These are phyloP conservation scores for Microbotryomycetes sp. DNA, from an alignment of 1,284 basidiomycete genomes.

Conservation along the genomic window DNA sequence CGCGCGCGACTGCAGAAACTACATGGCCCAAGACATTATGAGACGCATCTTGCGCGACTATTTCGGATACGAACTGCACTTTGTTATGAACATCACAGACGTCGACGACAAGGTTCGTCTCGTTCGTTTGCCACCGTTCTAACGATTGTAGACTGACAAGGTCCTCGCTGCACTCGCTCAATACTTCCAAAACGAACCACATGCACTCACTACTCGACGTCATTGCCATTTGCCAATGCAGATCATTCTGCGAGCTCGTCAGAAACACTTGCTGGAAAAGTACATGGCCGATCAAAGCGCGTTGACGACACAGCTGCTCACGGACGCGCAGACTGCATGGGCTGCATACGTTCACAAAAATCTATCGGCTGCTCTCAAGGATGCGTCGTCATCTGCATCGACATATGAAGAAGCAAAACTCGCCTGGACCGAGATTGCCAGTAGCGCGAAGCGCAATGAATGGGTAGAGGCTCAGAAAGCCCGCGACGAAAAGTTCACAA, in stretches of 20 bases:
- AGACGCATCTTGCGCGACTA: conserved; percentile 90
- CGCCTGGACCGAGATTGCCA: conserved; percentile 53
- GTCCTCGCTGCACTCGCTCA: neutral
- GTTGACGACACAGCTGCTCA: conserved; percentile 52
- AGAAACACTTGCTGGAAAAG: conserved; percentile 69
- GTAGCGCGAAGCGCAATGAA: conserved; percentile 47
- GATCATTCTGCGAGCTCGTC: conserved; percentile 86
- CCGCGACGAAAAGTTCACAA: conserved; percentile 82
- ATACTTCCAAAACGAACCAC: neutral
- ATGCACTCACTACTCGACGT: neutral
- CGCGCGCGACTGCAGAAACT: conserved; percentile 61
- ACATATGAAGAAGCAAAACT: conserved; percentile 49
- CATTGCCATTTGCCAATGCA: no score
- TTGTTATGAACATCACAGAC: conserved; percentile 99
- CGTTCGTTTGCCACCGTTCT: conserved; percentile 10
- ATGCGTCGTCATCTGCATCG: conserved; percentile 33
- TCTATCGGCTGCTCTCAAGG: conserved; percentile 55
- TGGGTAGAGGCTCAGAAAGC: conserved; percentile 66
- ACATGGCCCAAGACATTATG: conserved; percentile 94
- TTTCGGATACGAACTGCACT: conserved; percentile 95
- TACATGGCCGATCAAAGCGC: conserved; percentile 39
- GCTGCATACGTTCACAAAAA: conserved; percentile 56
- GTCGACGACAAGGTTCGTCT: conserved; percentile 94
- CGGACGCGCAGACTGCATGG: conserved; percentile 61
- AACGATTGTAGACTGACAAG: conserved; percentile 36